phyloP scores from a whole-genome alignment of 768 basidiomycete species.

The Boletales sp. region DNA sequence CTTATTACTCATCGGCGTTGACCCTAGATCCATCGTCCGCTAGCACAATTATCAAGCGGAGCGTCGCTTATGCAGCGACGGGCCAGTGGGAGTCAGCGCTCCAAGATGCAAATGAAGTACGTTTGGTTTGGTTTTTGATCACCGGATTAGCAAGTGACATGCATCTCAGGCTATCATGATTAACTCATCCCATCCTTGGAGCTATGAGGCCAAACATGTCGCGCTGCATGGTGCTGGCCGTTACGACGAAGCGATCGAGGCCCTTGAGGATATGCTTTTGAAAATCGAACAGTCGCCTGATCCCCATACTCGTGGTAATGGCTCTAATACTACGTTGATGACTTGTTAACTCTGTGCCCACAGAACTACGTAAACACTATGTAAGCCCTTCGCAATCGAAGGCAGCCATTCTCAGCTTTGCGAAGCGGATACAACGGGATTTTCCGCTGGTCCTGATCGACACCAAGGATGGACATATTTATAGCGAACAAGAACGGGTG shows the following conservation, averaged over 20 bases:
- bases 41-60: conserved; percentile 9
- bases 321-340: not conserved
- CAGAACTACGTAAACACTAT: conserved; percentile 2
- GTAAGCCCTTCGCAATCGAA: conserved; percentile 5
- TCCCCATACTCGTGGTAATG: conserved; percentile 2
- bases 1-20: conserved; percentile 7
- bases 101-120: conserved; percentile 10
- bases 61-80: not conserved
- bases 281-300: conserved; percentile 3
- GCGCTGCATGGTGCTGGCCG: conserved; percentile 11
- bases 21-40: conserved; percentile 1
- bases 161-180: conserved; percentile 9
- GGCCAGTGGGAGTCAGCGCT: conserved; percentile 2
- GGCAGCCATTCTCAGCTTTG: not conserved
- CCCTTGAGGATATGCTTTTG: conserved; percentile 4
- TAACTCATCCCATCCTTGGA: conserved; percentile 5
- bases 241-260: conserved; percentile 17
- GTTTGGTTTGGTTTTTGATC: not conserved
- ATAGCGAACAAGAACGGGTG: conserved; percentile 2
- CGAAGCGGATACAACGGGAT: conserved; percentile 1
- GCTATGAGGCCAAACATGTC: conserved; percentile 9
- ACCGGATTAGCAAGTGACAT: not conserved
- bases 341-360: not conserved
- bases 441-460: conserved; percentile 16
- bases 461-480: conserved; percentile 12